Evolutionary conservation across 305 asterid species (phyloP).

Genomic region (Solanum hybrid): DNA sequence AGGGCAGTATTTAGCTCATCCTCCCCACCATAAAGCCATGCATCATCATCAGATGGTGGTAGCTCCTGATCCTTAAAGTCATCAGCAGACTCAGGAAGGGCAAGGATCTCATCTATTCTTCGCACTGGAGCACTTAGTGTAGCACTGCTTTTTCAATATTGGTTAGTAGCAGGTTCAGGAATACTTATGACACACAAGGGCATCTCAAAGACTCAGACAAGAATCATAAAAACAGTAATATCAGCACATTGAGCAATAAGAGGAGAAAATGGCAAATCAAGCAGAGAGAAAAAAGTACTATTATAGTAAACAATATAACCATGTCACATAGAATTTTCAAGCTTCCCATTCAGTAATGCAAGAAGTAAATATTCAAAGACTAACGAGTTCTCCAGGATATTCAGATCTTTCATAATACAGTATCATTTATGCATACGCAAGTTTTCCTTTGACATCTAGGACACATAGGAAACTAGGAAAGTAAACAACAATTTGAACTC

Average conservation of each 20-base stretch:
- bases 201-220: background rate
- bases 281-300: background rate
- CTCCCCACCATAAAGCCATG: constrained; percentile 89
- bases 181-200: background rate
- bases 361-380: background rate
- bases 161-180: background rate
- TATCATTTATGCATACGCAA: background rate
- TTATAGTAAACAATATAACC: background rate
- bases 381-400: background rate
- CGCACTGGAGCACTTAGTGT: constrained; percentile 65
- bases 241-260: background rate
- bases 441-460: background rate
- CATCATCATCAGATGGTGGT: constrained; percentile 86
- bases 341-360: background rate
- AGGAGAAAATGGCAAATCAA: background rate
- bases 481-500: background rate
- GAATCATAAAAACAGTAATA: background rate
- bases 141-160: constrained; percentile 41
- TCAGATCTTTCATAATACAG: background rate
- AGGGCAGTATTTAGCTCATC: constrained; percentile 80
- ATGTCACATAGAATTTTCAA: background rate
- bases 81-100: constrained; percentile 56
- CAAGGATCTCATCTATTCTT: constrained; percentile 75
- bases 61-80: constrained; percentile 57
- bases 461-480: background rate